Evolutionary conservation across 164 flowering plant genomes (phyloP).

Genomic region (Stephania japonica): DNA sequence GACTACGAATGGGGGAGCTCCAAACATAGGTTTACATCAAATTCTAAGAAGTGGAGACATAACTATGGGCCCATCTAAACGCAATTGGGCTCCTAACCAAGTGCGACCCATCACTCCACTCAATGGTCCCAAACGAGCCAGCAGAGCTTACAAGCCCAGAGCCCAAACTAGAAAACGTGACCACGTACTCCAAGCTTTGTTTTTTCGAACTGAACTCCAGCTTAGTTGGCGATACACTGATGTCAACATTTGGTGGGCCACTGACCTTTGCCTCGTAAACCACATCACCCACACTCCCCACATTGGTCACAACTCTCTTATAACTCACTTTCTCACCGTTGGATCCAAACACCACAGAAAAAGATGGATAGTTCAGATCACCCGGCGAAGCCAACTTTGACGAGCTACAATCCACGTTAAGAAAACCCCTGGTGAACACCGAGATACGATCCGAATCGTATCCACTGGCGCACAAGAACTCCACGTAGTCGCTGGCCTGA

Average conservation of each 20-base stretch:
- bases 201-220: conserved; percentile 49
- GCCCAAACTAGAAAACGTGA: conserved; percentile 39
- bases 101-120: conserved; percentile 77
- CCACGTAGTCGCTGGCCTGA: conserved; percentile 40
- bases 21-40: too few species aligned
- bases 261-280: conserved; percentile 53
- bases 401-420: conserved; percentile 30
- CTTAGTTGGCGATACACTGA: conserved; percentile 53
- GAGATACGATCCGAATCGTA: conserved; percentile 39
- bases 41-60: background rate
- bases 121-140: conserved; percentile 49
- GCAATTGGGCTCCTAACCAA: conserved; percentile 76
- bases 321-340: conserved; percentile 31
- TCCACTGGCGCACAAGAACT: conserved; percentile 67
- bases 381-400: conserved; percentile 42
- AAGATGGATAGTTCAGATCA: conserved; percentile 80
- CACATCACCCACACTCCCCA: conserved; percentile 42
- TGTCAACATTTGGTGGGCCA: conserved; percentile 45
- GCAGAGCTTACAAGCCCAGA: background rate
- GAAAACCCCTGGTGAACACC: conserved; percentile 35
- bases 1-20: too few species aligned
- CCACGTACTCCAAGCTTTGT: conserved; percentile 39
- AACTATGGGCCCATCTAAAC: conserved; percentile 30
- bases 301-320: conserved; percentile 63
- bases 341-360: conserved; percentile 51